A percentile compares a stretch with the other conserved stretches of the same genome.
phyloP scores from a whole-genome alignment of 106 monocot species.

The Dendrobium huoshanense region DNA sequence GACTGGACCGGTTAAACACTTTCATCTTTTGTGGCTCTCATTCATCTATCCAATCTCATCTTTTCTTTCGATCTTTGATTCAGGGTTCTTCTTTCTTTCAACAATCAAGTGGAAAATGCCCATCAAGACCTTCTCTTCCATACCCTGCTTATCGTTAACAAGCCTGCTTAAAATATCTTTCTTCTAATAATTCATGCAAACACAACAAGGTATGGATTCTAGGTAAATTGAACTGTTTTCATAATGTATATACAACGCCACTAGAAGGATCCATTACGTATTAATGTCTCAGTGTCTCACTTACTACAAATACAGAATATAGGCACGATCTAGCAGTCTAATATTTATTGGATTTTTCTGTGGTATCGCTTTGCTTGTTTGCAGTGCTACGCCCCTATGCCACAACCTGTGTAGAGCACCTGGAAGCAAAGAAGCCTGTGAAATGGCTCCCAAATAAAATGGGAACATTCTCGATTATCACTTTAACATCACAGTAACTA shows the following conservation, averaged over 20 bases:
- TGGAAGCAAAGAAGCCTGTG: neutral
- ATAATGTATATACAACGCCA: no score
- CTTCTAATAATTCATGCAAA: neutral
- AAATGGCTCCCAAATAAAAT: neutral
- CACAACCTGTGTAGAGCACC: neutral
- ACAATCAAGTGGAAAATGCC: neutral
- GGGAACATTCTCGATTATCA: neutral
- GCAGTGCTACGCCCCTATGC: neutral
- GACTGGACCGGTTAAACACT: no score
- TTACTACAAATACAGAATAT: neutral
- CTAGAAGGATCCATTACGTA: no score
- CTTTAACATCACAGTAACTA: neutral
- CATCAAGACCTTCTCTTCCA: neutral
- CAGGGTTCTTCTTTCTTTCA: neutral
- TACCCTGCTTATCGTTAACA: neutral
- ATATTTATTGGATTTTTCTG: neutral
- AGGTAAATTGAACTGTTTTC: neutral
- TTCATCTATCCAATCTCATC: neutral
- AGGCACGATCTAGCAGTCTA: neutral
- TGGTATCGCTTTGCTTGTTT: neutral
- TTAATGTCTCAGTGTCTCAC: no score
- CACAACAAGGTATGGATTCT: neutral
- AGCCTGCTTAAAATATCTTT: neutral
- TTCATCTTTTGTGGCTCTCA: neutral
- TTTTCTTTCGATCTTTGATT: neutral